Evolutionary conservation across 257 asterid genomes (phyloP).

Genomic region (Parsonsia alboflavescens): DNA sequence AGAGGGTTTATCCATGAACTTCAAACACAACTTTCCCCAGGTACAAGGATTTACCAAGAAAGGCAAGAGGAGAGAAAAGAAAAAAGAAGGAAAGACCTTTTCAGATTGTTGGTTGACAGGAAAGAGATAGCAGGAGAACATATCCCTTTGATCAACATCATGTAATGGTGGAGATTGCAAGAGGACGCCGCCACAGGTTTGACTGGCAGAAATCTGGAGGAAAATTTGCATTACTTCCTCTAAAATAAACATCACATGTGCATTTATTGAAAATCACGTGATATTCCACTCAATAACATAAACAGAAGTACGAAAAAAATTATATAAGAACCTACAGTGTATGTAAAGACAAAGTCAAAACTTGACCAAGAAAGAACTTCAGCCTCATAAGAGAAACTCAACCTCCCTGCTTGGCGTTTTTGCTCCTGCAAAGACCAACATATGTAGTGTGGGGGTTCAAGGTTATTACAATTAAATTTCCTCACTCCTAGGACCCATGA

Average conservation of each 20-base stretch:
- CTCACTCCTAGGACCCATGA: slow-evolving; percentile 15
- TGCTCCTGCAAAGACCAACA: slow-evolving; percentile 46
- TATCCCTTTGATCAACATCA: slow-evolving; percentile 66
- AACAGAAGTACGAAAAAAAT: background rate
- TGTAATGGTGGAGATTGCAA: slow-evolving; percentile 56
- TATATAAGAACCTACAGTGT: slow-evolving; percentile 42
- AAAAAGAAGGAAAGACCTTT: slow-evolving; percentile 35
- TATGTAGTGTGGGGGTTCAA: background rate
- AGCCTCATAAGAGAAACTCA: slow-evolving; percentile 57
- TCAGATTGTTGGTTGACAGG: slow-evolving; percentile 51
- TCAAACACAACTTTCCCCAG: background rate
- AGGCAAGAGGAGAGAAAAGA: background rate
- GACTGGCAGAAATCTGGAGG: slow-evolving; percentile 55
- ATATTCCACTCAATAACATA: background rate
- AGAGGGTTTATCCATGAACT: background rate
- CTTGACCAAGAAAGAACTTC: slow-evolving; percentile 86
- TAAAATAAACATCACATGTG: background rate
- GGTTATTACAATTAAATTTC: slow-evolving; percentile 3
- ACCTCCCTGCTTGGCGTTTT: slow-evolving; percentile 57
- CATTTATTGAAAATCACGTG: background rate
- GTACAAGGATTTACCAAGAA: background rate
- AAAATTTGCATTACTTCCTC: slow-evolving; percentile 14
- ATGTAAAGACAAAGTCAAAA: slow-evolving; percentile 54
- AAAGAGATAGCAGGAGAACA: slow-evolving; percentile 73
- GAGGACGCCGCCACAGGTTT: slow-evolving; percentile 53